phyloP scores from a whole-genome alignment of 345 rosid species.

The Lepidium didymum region DNA sequence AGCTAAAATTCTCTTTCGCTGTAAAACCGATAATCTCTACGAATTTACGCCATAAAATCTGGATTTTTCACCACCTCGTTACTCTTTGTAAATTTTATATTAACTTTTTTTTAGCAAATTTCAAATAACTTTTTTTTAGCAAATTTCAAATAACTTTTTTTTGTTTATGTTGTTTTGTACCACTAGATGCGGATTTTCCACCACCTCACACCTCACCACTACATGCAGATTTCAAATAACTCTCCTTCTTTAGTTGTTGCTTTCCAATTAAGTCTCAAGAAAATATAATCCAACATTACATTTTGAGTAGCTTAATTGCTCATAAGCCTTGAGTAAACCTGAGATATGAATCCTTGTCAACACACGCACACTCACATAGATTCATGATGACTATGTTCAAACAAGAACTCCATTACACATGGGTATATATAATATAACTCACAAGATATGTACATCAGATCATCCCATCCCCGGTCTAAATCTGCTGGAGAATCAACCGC shows the following conservation, averaged over 20 bases:
- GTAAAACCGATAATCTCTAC: too few species aligned
- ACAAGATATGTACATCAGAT: conserved; percentile 21
- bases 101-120: background rate
- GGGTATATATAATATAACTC: conserved; percentile 19
- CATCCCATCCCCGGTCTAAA: conserved; percentile 27
- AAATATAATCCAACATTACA: background rate
- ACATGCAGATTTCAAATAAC: background rate
- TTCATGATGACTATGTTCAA: conserved; percentile 9
- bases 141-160: background rate
- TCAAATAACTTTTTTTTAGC: background rate
- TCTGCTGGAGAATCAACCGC: conserved; percentile 14
- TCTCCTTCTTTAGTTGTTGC: background rate
- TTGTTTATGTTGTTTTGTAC: background rate
- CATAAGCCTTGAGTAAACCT: background rate
- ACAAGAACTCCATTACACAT: conserved; percentile 20
- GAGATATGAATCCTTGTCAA: background rate
- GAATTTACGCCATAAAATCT: background rate
- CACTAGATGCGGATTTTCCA: background rate
- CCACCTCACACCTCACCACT: background rate
- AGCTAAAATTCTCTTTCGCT: too few species aligned
- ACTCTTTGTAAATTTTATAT: background rate
- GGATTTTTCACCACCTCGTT: background rate
- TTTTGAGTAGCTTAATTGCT: background rate
- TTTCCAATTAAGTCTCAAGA: background rate
- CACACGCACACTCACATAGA: background rate